Percentiles rank a stretch among this genome's conserved stretches.
Evolutionary conservation across 345 rosid genomes (phyloP).

Genomic region (Murraya paniculata): DNA sequence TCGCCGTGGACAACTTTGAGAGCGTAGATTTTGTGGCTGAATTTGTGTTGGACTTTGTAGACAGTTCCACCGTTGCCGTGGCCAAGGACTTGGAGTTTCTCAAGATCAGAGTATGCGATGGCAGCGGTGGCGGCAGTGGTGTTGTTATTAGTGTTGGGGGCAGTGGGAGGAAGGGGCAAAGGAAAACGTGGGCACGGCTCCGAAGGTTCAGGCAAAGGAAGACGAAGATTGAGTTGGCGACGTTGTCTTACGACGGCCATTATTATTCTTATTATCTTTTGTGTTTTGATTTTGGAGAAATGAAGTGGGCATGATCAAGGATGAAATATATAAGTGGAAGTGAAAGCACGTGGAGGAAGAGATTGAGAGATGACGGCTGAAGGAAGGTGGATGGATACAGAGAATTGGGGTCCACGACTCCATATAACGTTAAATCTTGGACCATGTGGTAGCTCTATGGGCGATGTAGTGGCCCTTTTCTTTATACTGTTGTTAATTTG

Average conservation of each 20-base stretch:
- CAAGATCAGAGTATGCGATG: slow-evolving; percentile 48
- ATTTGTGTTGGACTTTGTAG: slow-evolving; percentile 61
- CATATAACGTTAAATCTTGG: background rate
- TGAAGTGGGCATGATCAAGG: background rate
- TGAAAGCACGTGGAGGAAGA: slow-evolving; percentile 7
- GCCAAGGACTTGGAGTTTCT: slow-evolving; percentile 65
- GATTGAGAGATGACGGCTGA: slow-evolving; percentile 5
- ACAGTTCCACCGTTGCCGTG: slow-evolving; percentile 86
- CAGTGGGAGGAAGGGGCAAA: slow-evolving; percentile 45
- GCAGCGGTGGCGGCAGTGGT: background rate
- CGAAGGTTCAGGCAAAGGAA: slow-evolving; percentile 51
- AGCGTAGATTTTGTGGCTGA: slow-evolving; percentile 57
- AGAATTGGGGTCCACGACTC: slow-evolving; percentile 4
- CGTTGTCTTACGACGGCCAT: slow-evolving; percentile 82
- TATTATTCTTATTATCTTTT: background rate
- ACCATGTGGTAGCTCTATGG: no score
- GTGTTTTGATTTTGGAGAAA: background rate
- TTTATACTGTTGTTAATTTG: background rate
- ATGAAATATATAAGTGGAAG: slow-evolving; percentile 12
- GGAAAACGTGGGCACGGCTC: slow-evolving; percentile 53
- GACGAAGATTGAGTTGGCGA: slow-evolving; percentile 80
- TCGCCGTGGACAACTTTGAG: slow-evolving; percentile 65
- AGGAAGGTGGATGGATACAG: slow-evolving; percentile 20
- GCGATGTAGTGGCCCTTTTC: background rate
- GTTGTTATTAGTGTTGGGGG: slow-evolving; percentile 8